phyloP scores from a whole-genome alignment of 352 stramenopile species.

The Phytophthora palmivora region DNA sequence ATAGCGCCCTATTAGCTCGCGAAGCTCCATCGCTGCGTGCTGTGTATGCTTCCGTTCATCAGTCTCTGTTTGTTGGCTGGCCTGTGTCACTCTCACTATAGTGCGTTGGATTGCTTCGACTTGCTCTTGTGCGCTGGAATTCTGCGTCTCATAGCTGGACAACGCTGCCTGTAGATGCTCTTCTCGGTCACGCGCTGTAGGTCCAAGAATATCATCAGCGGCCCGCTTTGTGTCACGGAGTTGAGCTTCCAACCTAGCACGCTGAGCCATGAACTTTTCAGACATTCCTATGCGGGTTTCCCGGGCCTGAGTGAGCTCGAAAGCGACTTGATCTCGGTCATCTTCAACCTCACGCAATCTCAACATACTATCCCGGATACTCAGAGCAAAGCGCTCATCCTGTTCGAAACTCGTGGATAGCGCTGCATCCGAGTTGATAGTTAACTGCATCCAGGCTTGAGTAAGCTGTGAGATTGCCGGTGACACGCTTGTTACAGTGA shows the following conservation, averaged over 20 bases:
- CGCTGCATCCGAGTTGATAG: constrained; percentile 44
- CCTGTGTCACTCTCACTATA: constrained; percentile 41
- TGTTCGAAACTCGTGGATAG: constrained; percentile 65
- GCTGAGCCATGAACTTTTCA: constrained; percentile 40
- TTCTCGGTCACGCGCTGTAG: constrained; percentile 48
- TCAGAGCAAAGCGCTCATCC: constrained; percentile 41
- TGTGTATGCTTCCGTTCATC: constrained; percentile 64
- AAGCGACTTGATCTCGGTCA: constrained; percentile 64
- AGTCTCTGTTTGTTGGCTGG: constrained; percentile 50
- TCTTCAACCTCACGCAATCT: constrained; percentile 70
- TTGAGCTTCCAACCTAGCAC: constrained; percentile 50
- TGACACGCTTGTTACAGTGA: constrained; percentile 51
- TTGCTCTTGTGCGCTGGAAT: constrained; percentile 45
- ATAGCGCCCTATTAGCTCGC: constrained; percentile 56
- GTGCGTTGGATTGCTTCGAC: constrained; percentile 38
- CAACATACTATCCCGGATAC: constrained; percentile 55
- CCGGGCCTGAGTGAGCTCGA: constrained; percentile 57
- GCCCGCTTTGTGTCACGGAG: constrained; percentile 51
- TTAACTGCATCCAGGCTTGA: constrained; percentile 48
- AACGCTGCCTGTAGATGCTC: constrained; percentile 50
- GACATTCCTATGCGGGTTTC: constrained; percentile 40
- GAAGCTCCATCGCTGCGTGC: constrained; percentile 44
- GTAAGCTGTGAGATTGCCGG: constrained; percentile 42
- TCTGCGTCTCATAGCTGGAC: constrained; percentile 50
- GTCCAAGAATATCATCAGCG: constrained; percentile 44